These are phyloP conservation scores for Neoboletus magnificus DNA, from an alignment of 768 basidiomycete species.

Conservation along the genomic window DNA sequence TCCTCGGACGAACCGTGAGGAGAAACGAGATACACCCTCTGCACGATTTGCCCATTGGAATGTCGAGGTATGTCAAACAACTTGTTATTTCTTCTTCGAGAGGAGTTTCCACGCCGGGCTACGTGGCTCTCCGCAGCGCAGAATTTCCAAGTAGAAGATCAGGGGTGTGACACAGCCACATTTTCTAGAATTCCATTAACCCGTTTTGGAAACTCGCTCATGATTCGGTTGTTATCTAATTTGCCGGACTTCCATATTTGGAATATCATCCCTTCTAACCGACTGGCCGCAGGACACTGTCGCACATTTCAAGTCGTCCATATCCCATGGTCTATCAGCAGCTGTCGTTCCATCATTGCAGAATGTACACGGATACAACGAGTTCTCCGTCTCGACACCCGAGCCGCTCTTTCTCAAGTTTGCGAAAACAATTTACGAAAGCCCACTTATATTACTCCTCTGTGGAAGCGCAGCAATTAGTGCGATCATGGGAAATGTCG, in stretches of 20 bases:
- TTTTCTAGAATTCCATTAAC: slow-evolving; percentile 2
- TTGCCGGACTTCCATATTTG: background rate
- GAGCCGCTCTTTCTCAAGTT: slow-evolving; percentile 86
- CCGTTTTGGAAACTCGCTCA: background rate
- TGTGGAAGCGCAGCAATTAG: slow-evolving; percentile 89
- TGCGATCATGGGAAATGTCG: slow-evolving; percentile 90
- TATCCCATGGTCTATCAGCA: slow-evolving; percentile 57
- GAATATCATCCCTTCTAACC: background rate
- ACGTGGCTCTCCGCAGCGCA: background rate
- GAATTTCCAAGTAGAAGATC: too few relatives aligned
- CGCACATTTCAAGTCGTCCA: slow-evolving; percentile 63
- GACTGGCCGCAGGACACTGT: slow-evolving; percentile 61
- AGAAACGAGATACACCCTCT: slow-evolving; percentile 51
- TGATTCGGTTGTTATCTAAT: background rate
- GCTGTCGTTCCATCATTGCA: slow-evolving; percentile 62
- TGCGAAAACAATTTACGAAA: slow-evolving; percentile 93
- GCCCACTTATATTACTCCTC: slow-evolving; percentile 84
- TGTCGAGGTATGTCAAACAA: slow-evolving; percentile 52
- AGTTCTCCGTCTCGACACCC: slow-evolving; percentile 81
- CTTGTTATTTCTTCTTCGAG: background rate
- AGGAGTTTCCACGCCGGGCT: background rate
- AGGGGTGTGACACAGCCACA: slow-evolving; percentile 13
- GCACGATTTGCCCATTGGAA: slow-evolving; percentile 65
- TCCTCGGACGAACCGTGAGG: slow-evolving; percentile 27
- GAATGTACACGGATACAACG: slow-evolving; percentile 81